Base-by-base conservation (phyloP, 106 monocot genomes). In the Dendrobium chrysotoxum region DNA sequence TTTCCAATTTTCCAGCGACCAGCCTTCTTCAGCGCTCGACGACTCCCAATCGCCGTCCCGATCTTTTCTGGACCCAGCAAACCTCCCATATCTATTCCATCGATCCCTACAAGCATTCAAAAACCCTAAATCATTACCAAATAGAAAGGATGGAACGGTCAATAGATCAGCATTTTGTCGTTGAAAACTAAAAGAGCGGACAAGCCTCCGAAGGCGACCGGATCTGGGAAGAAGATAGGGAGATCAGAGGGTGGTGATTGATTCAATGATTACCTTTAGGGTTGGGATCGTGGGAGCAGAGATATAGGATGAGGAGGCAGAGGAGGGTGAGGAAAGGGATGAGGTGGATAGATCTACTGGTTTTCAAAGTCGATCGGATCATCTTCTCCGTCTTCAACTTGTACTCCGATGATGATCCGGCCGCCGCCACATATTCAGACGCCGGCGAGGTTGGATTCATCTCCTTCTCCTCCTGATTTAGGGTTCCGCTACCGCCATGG, bases 221-320 rank as follows among this genome's bases (percentile, higher is more conserved):
- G 70, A 70, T 35, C 70, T 50, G 50, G 3, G 50, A 15, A 50
- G 31, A 35, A 70, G 70, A 70, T 35, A 21, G 7, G 13, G 18
- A 31, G 23, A 41, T 74, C 74, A 44, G 35, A 16, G 7, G 0
- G 38, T 2, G 9, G 20, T 74, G 53, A 78, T 38, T 0, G 67
- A 57, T 25, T 31, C 30, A 35, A 15, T 28, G 74, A 21, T 74
- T 74, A 83, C 83, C 86, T 55, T 45, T 16, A 10, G 83, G 83
- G 12, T 58, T 9, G 30, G 83, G 83, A 7, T 86, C 86, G 80
- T 80, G 83, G 23, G 86, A 86, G 80, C 53, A 64, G 79, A 86
- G 83, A 77, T 80, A 86, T 54, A 86, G 86, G 55, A 86, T 79
- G 79, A 86, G 82, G 68, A 86, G 72, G 72, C 83, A 86, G 77